Base-by-base conservation (phyloP, 345 rosid species). In the Syzygium aqueum region DNA sequence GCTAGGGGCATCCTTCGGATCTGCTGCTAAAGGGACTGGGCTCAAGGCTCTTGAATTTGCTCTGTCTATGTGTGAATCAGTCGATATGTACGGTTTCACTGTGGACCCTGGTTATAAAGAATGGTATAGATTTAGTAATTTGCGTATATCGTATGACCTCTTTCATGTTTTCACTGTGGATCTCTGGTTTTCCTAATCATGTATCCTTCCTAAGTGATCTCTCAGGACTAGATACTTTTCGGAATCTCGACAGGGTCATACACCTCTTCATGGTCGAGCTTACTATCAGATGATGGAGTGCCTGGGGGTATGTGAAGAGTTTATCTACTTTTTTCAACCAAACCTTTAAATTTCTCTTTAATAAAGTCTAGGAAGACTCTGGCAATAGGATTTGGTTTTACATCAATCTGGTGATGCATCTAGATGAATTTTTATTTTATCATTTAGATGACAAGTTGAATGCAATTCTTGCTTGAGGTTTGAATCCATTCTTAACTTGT, bases 211-310 rank as follows among this genome's bases (percentile, higher is more conserved):
- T 19, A 84, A 84, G 53, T 88, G 40, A 50, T 86, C 40, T 92
- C 88, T 90, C 94, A 96, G 97, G 99, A 96, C 99, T 53, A 94
- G 98, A 93, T 98, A 98, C 89, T 96, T 96, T 92, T 98, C 99
- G 56, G 98, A 98, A 94, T 95, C 97, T 43, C 94, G 98, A 78
- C 91, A 96, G 90, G 99, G 99, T 52, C 99, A 98, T 92, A 98
- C 98, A 61, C 99, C 99, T 87, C 92, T 98, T 89, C 98, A 94
- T 87, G 99, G 99, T 57, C 93, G 99, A 88, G 98, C 98, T 90
- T 98, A 96, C 92, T 96, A 96, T 91, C 99, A 96, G 91, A 94
- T 97, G 99, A 97, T 97, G 99, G 99, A 96, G 91, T 97, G 98
- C 89, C 93, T 97, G 90, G 99, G 98, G 91, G 99, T 95, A 95